Evolutionary conservation across 192 early-diverging fungal genomes (phyloP), one percentile per base, ranked within the genome.

Genomic region (Entomortierella chlamydospora): DNA sequence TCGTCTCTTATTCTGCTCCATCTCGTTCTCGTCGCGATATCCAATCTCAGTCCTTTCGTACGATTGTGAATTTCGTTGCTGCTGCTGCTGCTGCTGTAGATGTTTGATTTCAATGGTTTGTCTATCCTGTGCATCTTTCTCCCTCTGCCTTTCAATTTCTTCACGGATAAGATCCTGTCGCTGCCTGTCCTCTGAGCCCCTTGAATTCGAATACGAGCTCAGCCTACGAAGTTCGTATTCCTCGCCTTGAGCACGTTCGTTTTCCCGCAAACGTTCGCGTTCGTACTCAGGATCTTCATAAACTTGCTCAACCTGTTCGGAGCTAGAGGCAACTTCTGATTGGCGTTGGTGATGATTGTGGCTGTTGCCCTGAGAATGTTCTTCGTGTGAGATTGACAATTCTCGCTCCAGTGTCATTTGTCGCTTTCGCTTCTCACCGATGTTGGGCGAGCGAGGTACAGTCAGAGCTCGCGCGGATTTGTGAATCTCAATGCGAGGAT

Each of bases 341-440:
- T 54, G 53, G 23, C 56, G 29, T 42, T 56, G 53, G 34, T 54
- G 25, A 1, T 67, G 65, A 6, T 65, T 5, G 30, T 57, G 69
- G 4, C 34, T 8, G 15, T 56, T 15, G 15, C 8, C 12, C 5
- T 29, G 53, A 29, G 4, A 11, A 42, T 43, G 37, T 26, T 64
- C 69, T 7, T 62, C 60, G 9, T 23, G 18, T 13, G 42, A 18
- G 39, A 31, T 41, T 1, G 56, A 59, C 17, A 49, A 23, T 12
- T 53, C 73, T 10, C 65, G 29, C 22, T 78, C 66, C 61, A 64
- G 25, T 20, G 60, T 71, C 53, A 63, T 34, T 18, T 71, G 59
- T 30, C 67, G 66, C 50, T 70, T 69, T n/a, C 74, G 66, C 67
- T 78, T 78, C 12, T 78, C 61, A 3, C 74, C 74, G 52, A 78